Evolutionary conservation across 169 alveolate species (phyloP), one percentile per base, ranked within the genome.

Genomic region (Plasmodium cynomolgi): DNA sequence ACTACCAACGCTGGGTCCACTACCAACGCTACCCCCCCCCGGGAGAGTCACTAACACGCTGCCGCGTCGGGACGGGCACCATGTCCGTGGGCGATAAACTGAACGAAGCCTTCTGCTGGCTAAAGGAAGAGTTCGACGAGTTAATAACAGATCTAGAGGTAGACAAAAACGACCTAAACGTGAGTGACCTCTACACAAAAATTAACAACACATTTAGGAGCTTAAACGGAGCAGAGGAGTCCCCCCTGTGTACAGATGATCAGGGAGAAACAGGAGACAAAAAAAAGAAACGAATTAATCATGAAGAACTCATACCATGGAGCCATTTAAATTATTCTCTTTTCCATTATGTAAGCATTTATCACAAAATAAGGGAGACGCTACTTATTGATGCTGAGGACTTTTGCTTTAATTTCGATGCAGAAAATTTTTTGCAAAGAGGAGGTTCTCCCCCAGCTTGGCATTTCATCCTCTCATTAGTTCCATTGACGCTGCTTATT

Each of bases 341-440:
- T 29, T 85, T 85, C 81, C 84, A 85, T 85, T 85, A 85, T 75
- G 58, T 85, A 8, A 13, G 20, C 58, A 74, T 85, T 6, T 85
- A 85, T 26, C 47, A 74, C 23, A 85, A 85, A 54, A 75, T 85
- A 2, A 34, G 79, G 47, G 93, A 85, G 79, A 31, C 33, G 13
- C 62, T 85, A 41, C 68, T 74, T 31, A 85, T 85, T 26, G 93
- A 85, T 54, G 93, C 73, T 31, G 93, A 85, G 23, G 93, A 85
- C 23, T 85, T 85, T 85, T 85, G n/a, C 41, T 85, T 33, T 31
- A 85, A 73, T 33, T 85, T 74, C 58, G 93, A 85, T 41, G 58
- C 62, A 20, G 41, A 85, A 0, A 75, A 85, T 85, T n/a, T 47
- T 50, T 85, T 54, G 84, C 50, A 6, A 85, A 44, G 62, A 74